phyloP scores from a whole-genome alignment of 768 basidiomycete species.

The Boletus sensibilis region DNA sequence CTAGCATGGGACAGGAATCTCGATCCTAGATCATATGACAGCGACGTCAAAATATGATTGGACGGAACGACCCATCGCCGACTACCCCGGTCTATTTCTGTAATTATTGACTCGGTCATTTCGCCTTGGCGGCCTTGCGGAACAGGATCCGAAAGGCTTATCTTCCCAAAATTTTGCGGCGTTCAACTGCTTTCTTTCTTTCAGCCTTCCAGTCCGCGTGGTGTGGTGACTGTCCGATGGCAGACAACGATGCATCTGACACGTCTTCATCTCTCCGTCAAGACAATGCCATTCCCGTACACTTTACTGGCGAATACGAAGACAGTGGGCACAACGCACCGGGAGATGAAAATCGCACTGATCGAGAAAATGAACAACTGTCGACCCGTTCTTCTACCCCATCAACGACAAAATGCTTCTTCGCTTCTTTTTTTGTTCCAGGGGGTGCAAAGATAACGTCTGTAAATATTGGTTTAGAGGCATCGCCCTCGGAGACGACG shows the following conservation, averaged over 20 bases:
- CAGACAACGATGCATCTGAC: neutral
- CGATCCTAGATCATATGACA: no score
- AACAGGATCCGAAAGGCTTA: neutral
- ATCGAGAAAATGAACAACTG: slow-evolving; percentile 1
- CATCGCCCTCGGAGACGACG: slow-evolving; percentile 46
- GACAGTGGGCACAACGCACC: slow-evolving; percentile 2
- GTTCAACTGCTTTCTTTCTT: neutral
- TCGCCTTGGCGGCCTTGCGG: no score
- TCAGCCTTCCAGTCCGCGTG: no score
- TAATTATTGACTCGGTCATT: neutral
- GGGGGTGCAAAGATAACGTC: neutral
- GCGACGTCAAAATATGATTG: no score
- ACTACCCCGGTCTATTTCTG: no score
- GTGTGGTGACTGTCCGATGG: neutral
- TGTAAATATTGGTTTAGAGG: neutral
- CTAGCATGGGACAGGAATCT: no score
- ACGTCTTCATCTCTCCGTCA: slow-evolving; percentile 49
- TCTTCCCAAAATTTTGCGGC: neutral
- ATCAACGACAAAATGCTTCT: slow-evolving; percentile 3
- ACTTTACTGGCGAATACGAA: slow-evolving; percentile 38
- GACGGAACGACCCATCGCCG: no score
- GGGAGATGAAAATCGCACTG: slow-evolving; percentile 6
- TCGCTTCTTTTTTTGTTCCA: neutral
- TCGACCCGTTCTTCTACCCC: neutral
- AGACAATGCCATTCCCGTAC: slow-evolving; percentile 56